These are phyloP conservation scores for Fusarium sp. DNA, from an alignment of 2,329 filamentous ascomycete species.

Conservation along the genomic window DNA sequence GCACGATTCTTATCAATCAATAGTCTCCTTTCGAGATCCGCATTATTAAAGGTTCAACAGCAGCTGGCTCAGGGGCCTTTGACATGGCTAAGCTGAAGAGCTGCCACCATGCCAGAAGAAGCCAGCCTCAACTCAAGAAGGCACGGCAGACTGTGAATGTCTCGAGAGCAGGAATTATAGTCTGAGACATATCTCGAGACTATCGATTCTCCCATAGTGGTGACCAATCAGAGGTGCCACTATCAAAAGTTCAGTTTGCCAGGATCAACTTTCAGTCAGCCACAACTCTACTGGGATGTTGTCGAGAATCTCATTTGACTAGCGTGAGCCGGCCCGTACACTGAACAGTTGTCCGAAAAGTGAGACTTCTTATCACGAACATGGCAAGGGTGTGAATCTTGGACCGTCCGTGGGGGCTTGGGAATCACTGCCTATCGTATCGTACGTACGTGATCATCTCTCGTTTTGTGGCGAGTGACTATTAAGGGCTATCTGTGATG, in stretches of 20 bases:
- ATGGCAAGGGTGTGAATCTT: neutral
- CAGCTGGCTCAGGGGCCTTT: neutral
- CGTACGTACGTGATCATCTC: neutral
- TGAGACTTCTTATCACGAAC: neutral
- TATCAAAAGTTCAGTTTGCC: neutral
- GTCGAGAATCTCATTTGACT: slow-evolving; percentile 6
- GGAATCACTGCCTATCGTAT: neutral
- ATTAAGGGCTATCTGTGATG: neutral
- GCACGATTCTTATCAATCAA: neutral
- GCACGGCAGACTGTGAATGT: neutral
- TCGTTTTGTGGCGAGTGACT: neutral
- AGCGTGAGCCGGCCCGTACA: slow-evolving; percentile 1
- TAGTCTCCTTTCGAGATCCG: neutral
- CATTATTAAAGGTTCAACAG: neutral
- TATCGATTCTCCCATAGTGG: neutral
- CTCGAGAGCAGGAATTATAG: neutral
- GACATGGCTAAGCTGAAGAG: neutral
- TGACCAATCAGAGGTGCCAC: slow-evolving; percentile 6
- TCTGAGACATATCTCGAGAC: neutral
- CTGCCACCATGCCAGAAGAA: neutral
- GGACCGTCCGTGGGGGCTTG: neutral
- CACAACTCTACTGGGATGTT: slow-evolving; percentile 4
- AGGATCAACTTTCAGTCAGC: slow-evolving; percentile 20
- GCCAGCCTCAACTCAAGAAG: neutral
- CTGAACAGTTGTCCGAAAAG: too few species aligned